A percentile compares a stretch with the other conserved stretches of the same genome.
Evolutionary conservation across 1,284 basidiomycete genomes (phyloP).

Genomic region (Ustilago loliicola): DNA sequence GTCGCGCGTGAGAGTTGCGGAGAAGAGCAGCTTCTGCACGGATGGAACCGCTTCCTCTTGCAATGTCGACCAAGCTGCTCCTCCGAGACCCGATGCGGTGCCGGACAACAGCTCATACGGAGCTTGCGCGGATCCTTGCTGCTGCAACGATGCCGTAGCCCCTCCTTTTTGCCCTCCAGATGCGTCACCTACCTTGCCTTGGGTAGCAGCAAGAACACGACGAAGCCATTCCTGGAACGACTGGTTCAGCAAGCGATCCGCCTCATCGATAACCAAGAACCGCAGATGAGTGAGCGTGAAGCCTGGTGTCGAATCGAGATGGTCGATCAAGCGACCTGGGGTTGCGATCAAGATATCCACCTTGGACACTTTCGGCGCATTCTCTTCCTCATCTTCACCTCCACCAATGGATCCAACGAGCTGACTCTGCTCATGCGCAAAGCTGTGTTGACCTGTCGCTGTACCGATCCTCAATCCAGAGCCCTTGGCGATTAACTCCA

Average conservation of each 20-base stretch:
- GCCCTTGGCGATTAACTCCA: slow-evolving; percentile 81
- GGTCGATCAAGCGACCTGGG: slow-evolving; percentile 93
- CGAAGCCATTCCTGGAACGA: slow-evolving; percentile 92
- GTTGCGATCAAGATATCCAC: slow-evolving; percentile 96
- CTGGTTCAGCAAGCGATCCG: slow-evolving; percentile 91
- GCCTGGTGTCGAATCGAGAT: slow-evolving; percentile 84
- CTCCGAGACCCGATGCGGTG: slow-evolving; percentile 21
- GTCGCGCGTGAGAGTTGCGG: slow-evolving; percentile 93
- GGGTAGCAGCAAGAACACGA: slow-evolving; percentile 51
- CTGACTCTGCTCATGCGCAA: slow-evolving; percentile 65
- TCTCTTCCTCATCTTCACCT: slow-evolving; percentile 16
- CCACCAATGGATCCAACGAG: slow-evolving; percentile 29
- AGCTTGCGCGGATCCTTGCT: slow-evolving; percentile 17
- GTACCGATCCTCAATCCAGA: slow-evolving; percentile 82
- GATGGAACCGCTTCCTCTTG: slow-evolving; percentile 40
- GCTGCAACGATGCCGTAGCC: neutral
- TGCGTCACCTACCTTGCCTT: slow-evolving; percentile 8
- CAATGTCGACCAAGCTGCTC: slow-evolving; percentile 25
- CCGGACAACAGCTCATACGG: slow-evolving; percentile 27
- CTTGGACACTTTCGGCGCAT: slow-evolving; percentile 64
- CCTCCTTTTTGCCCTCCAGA: neutral
- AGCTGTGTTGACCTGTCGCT: slow-evolving; percentile 67
- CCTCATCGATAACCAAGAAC: slow-evolving; percentile 97
- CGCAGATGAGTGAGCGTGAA: slow-evolving; percentile 94
- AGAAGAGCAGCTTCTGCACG: slow-evolving; percentile 96